Percentiles rank a stretch among this genome's conserved stretches.
phyloP scores from a whole-genome alignment of 169 alveolate species.

The Eimeria necatrix region DNA sequence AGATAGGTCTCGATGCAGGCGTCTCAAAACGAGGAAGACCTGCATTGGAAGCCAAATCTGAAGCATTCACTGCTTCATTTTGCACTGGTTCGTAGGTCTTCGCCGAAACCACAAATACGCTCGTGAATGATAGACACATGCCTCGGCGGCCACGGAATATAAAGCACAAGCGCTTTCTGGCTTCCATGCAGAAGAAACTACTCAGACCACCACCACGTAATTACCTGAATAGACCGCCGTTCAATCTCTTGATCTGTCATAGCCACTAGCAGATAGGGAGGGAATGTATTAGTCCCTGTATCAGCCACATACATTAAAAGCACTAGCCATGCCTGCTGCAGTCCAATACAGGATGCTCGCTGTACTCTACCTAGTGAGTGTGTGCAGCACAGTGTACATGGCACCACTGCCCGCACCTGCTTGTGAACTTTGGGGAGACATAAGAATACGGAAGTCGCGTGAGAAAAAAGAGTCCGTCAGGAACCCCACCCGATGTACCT shows the following conservation, averaged over 20 bases:
- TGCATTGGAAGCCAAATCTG: slow-evolving; percentile 13
- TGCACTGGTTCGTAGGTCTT: neutral
- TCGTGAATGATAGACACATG: neutral
- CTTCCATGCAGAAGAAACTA: neutral
- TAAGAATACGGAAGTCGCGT: slow-evolving; percentile 58
- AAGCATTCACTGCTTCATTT: neutral
- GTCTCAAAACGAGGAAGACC: slow-evolving; percentile 56
- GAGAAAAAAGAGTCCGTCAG: slow-evolving; percentile 17
- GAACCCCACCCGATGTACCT: slow-evolving; percentile 51
- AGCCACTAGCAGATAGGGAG: slow-evolving; percentile 69
- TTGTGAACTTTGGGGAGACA: slow-evolving; percentile 20
- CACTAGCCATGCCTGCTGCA: neutral
- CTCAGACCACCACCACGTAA: neutral
- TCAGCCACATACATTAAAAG: neutral
- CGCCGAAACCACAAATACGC: neutral
- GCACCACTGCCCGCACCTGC: slow-evolving; percentile 4
- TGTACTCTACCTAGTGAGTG: too few relatives aligned
- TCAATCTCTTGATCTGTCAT: slow-evolving; percentile 67
- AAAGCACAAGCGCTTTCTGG: neutral
- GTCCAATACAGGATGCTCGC: too few relatives aligned
- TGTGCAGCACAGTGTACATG: too few relatives aligned
- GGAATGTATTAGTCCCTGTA: neutral
- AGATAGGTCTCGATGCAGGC: slow-evolving; percentile 52
- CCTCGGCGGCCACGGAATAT: neutral
- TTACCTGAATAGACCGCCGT: slow-evolving; percentile 68